Conservation (phyloP, 805 yeast genomes). For the Danielia reshetovae region DNA sequence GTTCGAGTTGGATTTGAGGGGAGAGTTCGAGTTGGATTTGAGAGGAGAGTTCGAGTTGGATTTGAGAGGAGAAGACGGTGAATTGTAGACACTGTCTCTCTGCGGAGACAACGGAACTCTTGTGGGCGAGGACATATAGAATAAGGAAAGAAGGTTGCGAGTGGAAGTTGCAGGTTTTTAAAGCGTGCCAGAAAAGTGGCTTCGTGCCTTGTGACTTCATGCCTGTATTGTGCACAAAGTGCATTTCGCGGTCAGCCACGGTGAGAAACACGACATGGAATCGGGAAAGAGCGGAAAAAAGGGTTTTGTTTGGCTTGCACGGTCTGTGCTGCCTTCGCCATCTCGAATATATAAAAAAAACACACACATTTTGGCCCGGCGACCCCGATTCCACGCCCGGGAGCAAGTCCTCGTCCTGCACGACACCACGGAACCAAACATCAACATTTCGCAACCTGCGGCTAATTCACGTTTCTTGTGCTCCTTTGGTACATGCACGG, state of each 20-base stretch:
- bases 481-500: no score
- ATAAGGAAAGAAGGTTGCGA: neutral
- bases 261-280: no score
- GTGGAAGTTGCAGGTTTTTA: neutral
- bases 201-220: neutral
- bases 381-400: no score
- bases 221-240: neutral
- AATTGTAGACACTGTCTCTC: slow-evolving; percentile 14
- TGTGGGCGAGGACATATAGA: slow-evolving; percentile 1
- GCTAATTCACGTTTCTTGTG: no score
- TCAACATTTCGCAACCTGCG: no score
- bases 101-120: slow-evolving; percentile 14
- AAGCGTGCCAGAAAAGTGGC: neutral
- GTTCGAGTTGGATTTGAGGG: slow-evolving; percentile 11
- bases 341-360: no score
- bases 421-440: no score
- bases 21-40: slow-evolving; percentile 13
- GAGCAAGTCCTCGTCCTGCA: no score
- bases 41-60: slow-evolving; percentile 9
- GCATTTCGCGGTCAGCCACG: neutral
- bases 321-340: no score
- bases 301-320: no score
- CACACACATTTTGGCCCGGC: no score
- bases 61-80: slow-evolving; percentile 7
- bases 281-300: no score